Percentiles rank a stretch among this genome's conserved stretches.
These are phyloP conservation scores for Debaryomyces nepalensis DNA, from an alignment of 1,139 yeast species.

Conservation along the genomic window DNA sequence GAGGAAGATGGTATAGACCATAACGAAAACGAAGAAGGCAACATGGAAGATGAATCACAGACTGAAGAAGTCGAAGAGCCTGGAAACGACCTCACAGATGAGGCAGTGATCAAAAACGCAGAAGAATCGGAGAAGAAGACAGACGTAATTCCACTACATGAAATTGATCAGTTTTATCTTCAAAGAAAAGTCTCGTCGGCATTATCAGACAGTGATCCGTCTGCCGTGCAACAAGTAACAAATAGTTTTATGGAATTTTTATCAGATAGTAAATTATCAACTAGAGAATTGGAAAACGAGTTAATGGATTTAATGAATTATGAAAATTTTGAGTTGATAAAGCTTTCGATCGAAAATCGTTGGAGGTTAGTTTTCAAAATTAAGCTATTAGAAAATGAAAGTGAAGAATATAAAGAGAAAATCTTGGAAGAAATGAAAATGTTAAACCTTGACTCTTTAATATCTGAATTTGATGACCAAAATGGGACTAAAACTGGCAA, in stretches of 20 bases:
- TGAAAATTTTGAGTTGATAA: slow-evolving; percentile 55
- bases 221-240: slow-evolving; percentile 22
- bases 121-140: slow-evolving; percentile 21
- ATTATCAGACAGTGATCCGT: slow-evolving; percentile 21
- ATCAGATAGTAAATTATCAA: slow-evolving; percentile 28
- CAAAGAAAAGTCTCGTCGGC: slow-evolving; percentile 26
- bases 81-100: slow-evolving; percentile 16
- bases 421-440: slow-evolving; percentile 30
- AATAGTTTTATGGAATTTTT: slow-evolving; percentile 23
- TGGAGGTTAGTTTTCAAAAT: slow-evolving; percentile 60
- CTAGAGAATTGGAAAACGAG: slow-evolving; percentile 54
- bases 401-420: slow-evolving; percentile 34
- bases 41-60: slow-evolving; percentile 21
- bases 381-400: slow-evolving; percentile 41
- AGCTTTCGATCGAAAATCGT: slow-evolving; percentile 55
- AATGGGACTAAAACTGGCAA: slow-evolving; percentile 13
- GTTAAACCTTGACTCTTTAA: slow-evolving; percentile 28
- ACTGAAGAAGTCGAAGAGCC: slow-evolving; percentile 26
- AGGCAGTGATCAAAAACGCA: slow-evolving; percentile 12
- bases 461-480: slow-evolving; percentile 30
- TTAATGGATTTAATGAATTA: slow-evolving; percentile 55
- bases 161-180: slow-evolving; percentile 30
- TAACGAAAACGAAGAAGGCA: slow-evolving; percentile 22
- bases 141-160: slow-evolving; percentile 22
- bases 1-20: slow-evolving; percentile 32